Base-by-base conservation (phyloP, 495 filamentous ascomycete genomes). In the Penicillium longicatenatum region DNA sequence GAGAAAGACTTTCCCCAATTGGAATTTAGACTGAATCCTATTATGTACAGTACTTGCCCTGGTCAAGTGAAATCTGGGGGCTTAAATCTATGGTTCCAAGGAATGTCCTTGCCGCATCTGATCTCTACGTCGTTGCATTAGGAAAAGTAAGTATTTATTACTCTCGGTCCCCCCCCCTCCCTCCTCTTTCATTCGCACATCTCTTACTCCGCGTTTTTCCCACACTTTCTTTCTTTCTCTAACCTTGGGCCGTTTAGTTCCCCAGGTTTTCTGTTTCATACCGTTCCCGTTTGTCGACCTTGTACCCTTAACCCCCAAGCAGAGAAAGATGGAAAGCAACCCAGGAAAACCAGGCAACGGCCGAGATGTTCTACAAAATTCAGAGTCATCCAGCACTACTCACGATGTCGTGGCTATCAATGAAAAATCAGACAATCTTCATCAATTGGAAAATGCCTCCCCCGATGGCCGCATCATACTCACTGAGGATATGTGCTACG, bases 401-500 rank as follows among this genome's bases (percentile, higher is more conserved):
- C 71, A 75, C 24, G 69, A 75, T 60, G 59, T 71, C 14, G 30
- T 42, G 0, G 16, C 60, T 4, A 47, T 63, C 29, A 61, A 52
- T 54, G 73, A 75, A 51, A 72, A 76, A 30, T 10, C 17, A 9
- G 52, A 46, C 39, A 41, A 56, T 7, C 50, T 63, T 47, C 63
- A 63, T 26, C 66, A 75, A 52, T 47, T 73, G 2, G 72, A 78
- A 47, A 39, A 70, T 44, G 60, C 66, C 8, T 49, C 49, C 3
- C 56, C 60, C 21, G 56, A 74, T 24, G 69, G 58, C 16, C 76
- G 78, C 29, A 56, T 81, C 54, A 75, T 75, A 57, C 68, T 86
- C 57, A 79, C 74, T 6, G 82, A 85, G 67, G 75, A 79, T 21
- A 83, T 85, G 50, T 83, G 82, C 67, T 84, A 83, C 57, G 77